Evolutionary conservation across 352 stramenopile genomes (phyloP).

Genomic region (Thraustochytrium striatum): DNA sequence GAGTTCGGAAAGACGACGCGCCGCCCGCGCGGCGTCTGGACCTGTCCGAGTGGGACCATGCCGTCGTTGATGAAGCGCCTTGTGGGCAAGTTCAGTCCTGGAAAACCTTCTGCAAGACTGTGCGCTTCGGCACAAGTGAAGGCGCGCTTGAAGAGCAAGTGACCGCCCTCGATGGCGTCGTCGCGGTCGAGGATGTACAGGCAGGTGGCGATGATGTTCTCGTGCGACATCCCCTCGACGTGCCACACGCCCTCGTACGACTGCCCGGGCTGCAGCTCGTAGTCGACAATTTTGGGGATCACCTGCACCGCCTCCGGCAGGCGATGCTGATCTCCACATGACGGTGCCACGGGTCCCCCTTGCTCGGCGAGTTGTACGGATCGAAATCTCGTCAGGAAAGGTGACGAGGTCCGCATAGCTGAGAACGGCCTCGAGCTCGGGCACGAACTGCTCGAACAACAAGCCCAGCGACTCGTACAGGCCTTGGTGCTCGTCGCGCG

Average conservation of each 20-base stretch:
- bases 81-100: not conserved
- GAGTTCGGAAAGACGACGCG: conserved; percentile 16
- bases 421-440: not conserved
- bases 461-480: conserved; percentile 36
- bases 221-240: conserved; percentile 53
- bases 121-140: not conserved
- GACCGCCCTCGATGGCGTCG: conserved; percentile 44
- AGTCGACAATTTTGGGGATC: conserved; percentile 53
- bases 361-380: not conserved
- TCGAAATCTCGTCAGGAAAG: not conserved
- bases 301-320: conserved; percentile 38
- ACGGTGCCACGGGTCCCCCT: not conserved
- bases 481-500: conserved; percentile 14
- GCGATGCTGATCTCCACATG: not conserved
- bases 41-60: not conserved
- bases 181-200: conserved; percentile 42
- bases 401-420: not conserved
- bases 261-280: conserved; percentile 44
- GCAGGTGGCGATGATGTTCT: conserved; percentile 50
- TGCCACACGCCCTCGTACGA: conserved; percentile 52
- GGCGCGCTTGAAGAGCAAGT: conserved; percentile 15
- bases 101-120: too few relatives aligned
- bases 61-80: not conserved
- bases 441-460: not conserved
- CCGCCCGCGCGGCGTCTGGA: not conserved